Base-by-base conservation (phyloP, 352 stramenopile species). In the Globisporangium barbulae region DNA sequence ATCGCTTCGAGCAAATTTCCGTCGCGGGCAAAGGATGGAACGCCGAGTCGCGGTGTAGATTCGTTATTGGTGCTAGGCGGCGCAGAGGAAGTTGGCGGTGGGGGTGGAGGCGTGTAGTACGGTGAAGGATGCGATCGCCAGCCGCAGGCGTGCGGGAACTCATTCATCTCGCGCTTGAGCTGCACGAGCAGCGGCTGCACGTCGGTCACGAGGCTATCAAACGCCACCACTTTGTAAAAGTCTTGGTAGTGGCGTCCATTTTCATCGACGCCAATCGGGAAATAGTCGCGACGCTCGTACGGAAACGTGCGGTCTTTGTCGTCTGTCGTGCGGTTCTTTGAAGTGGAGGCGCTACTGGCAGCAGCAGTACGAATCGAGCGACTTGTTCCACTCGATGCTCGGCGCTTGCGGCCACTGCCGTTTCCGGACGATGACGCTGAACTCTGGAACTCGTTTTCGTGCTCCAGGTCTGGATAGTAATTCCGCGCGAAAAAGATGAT, bases 1-100 rank as follows among this genome's bases (percentile, higher is more conserved):
- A 99, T 96, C 28, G 98, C 96, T 81, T 99, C 97, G 0, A 99
- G 76, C 39, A 99, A 64, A 72, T 99, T 99, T 1, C 98, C 97
- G 37, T 94, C 79, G 8, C 75, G 74, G 3, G 83, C 85, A 52
- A 79, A 83, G 0, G 83, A 91, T 0, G 85, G 83, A 19, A 86
- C 70, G 3, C 85, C 85, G 45, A 57, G 69, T 22, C 80, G 75
- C 28, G 65, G 66, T 0, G 56, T 48, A 31, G 53, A 45, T 13
- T 61, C 59, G 41, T 35, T 37, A 5, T 10, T 61, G 12, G 45
- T 22, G 13, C 53, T 53, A 31, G 55, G 33, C 2, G 55, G 41
- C 5, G 70, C 62, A 35, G 72, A 52, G 10, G 58, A 45, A 33
- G 61, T 37, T 12, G 33, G 50, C 6, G 57, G 21, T n/a, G 63